Conservation (phyloP, 108 stramenopile genomes). For the Chaetoceros muelleri region DNA sequence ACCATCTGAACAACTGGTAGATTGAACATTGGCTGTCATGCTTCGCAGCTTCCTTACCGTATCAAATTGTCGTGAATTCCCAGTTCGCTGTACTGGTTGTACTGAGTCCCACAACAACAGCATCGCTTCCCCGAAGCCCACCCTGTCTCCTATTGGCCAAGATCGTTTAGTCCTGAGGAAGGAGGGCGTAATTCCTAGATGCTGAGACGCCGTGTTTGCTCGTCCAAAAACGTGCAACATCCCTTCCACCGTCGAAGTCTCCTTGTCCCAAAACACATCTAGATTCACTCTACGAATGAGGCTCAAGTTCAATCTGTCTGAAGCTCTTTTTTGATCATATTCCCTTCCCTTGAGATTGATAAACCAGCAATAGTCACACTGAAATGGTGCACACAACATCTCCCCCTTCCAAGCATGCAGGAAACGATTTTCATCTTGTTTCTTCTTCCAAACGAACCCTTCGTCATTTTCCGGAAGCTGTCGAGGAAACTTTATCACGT, state of each 20-base stretch:
- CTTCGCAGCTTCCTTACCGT: not conserved
- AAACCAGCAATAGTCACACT: slow-evolving; percentile 42
- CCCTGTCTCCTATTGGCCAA: not conserved
- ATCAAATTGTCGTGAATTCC: not conserved
- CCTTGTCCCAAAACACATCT: slow-evolving; percentile 38
- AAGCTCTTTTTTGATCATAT: slow-evolving; percentile 1
- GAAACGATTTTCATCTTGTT: slow-evolving; percentile 5
- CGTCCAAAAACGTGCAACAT: not conserved
- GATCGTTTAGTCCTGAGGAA: not conserved
- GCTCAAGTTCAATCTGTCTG: not conserved
- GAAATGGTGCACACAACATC: slow-evolving; percentile 21
- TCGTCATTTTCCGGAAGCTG: slow-evolving; percentile 5
- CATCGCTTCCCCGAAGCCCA: not conserved
- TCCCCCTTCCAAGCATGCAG: slow-evolving; percentile 17
- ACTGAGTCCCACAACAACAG: not conserved
- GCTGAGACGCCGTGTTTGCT: not conserved
- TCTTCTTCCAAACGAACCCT: not conserved
- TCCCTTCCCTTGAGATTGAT: slow-evolving; percentile 10
- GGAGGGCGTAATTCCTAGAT: not conserved
- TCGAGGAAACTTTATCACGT: slow-evolving; percentile 1
- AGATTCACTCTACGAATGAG: slow-evolving; percentile 28
- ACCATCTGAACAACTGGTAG: too few species aligned
- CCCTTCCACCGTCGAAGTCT: slow-evolving; percentile 15
- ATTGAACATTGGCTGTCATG: not conserved
- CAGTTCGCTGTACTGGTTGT: not conserved